Base-by-base conservation (phyloP, 495 filamentous ascomycete species). In the Penicillium lividum region DNA sequence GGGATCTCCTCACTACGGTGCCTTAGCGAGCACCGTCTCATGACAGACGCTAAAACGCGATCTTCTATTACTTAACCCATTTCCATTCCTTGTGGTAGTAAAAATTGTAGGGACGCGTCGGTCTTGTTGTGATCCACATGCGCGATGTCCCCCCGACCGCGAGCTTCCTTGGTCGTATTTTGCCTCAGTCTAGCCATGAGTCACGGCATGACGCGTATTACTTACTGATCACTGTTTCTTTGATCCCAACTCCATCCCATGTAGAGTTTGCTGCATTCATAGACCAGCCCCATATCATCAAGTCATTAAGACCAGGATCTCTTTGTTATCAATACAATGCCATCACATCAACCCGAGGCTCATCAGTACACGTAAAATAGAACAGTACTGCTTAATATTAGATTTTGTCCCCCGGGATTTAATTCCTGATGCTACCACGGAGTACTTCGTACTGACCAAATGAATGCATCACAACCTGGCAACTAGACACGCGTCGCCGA, bases 31-130 rank as follows among this genome's bases (percentile, higher is more conserved):
- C 68, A 68, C 64, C 72, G 72, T 60, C 63, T 70, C 70, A 75
- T 75, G 74, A 68, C 72, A 72, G 69, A 73, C 67, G 66, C 69
- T 63, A 53, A 70, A 75, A 69, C 68, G 62, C 70, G 68, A 60
- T 69, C 64, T 65, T 69, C 64, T 65, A 69, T 62, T 57, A 64
- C 62, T 67, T 59, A 64, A 60, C 46, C 62, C 33, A 57, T 61
- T 51, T 53, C 38, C 34, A 36, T n/a, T 33, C 34, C 28, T 40
- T 31, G 18, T 15, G 25, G 3, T 47, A 29, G 29, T 28, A 31
- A 15, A 13, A 30, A 8, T 33, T 25, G 7, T 11, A 28, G 28
- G 15, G 29, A 22, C 48, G 48, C 48, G 48, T 51, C 9, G 48
- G 22, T n/a, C 18, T 40, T 40, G 50, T 40, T 34, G 3, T 46